Conservation (phyloP, 352 stramenopile genomes). For the Blastocystis sp. region DNA sequence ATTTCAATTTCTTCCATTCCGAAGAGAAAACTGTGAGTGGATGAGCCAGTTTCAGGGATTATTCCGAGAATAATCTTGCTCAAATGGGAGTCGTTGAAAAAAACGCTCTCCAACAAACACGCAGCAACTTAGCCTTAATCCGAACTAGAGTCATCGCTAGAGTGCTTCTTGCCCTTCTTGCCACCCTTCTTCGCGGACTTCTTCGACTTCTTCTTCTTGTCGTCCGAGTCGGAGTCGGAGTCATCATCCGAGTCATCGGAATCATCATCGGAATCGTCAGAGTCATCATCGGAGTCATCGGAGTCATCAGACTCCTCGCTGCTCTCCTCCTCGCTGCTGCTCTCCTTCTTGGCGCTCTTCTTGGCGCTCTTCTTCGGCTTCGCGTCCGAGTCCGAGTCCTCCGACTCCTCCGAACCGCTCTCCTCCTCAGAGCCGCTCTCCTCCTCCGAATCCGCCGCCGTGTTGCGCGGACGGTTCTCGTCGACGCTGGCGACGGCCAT, state of each 20-base stretch:
- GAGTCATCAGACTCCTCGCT: constrained; percentile 21
- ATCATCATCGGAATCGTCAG: constrained; percentile 22
- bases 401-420: not conserved
- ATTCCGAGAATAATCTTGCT: too few relatives aligned
- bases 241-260: constrained; percentile 1
- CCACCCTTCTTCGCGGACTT: constrained; percentile 56
- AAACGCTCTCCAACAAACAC: too few relatives aligned
- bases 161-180: constrained; percentile 58
- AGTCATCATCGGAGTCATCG: constrained; percentile 27
- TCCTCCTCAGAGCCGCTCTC: not conserved
- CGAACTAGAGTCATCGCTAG: constrained; percentile 54
- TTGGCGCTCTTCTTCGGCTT: not conserved
- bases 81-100: too few relatives aligned
- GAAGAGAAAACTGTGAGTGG: too few relatives aligned
- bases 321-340: not conserved
- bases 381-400: too few relatives aligned
- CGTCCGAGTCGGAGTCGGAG: not conserved
- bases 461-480: constrained; percentile 28
- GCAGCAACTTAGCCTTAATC: constrained; percentile 7
- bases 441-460: not conserved
- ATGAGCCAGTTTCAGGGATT: too few relatives aligned
- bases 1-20: not conserved
- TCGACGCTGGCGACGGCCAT: constrained; percentile 17
- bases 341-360: not conserved
- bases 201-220: constrained; percentile 60